Conservation (phyloP, 306 rosid genomes). For the Vigna angularis region DNA sequence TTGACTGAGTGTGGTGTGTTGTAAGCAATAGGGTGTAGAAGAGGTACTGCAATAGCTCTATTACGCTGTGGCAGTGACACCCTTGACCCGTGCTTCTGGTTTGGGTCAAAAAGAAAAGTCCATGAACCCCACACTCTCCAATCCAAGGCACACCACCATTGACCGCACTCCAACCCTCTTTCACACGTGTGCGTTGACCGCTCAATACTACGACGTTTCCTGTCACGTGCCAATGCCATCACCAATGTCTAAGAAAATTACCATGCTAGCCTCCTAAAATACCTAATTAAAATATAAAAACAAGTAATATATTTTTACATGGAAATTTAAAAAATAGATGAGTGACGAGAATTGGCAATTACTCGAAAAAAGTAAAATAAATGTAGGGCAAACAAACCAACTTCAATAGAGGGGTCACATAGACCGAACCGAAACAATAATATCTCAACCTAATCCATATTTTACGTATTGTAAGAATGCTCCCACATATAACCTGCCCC, state of each 20-base stretch:
- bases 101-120: constrained; percentile 40
- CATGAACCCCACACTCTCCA: constrained; percentile 17
- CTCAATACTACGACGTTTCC: no score
- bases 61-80: neutral
- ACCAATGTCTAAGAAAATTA: no score
- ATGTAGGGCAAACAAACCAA: neutral
- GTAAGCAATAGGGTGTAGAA: neutral
- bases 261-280: no score
- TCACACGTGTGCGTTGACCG: constrained; percentile 58
- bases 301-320: no score
- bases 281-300: no score
- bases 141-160: constrained; percentile 55
- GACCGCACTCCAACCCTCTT: constrained; percentile 46
- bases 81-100: neutral
- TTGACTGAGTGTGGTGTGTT: neutral
- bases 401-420: neutral
- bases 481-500: neutral
- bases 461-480: neutral
- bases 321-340: no score
- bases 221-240: no score
- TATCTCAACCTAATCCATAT: neutral
- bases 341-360: neutral
- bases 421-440: neutral
- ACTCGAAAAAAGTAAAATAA: neutral
- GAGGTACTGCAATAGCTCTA: neutral